Base-by-base conservation (phyloP, 768 basidiomycete genomes). In the Crepidotus variabilis region DNA sequence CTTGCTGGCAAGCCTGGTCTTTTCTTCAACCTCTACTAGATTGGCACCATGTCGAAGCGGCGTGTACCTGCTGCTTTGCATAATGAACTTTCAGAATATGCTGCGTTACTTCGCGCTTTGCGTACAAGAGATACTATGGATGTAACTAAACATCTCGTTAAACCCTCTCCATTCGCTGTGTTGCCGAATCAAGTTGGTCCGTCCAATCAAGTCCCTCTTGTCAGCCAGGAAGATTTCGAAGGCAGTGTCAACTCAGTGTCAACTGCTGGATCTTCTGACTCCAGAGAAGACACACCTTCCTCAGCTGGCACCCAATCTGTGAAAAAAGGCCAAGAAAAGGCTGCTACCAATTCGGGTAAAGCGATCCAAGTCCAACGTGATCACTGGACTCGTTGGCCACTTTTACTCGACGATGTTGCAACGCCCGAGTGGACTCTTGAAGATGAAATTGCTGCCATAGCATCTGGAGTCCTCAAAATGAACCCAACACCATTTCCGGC, bases 301-400 rank as follows among this genome's bases (percentile, higher is more conserved):
- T 43, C 39, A 3, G 13, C 14, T 43, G 5, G 39, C 5, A 53
- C 39, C 32, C 22, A 36, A 6, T 53, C 52, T 10, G 39, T 45
- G 35, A 46, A 39, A 36, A 63, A 53, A 55, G 60, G 52, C 58
- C 65, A 66, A 63, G 59, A 61, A 67, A 64, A 61, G 64, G 63
- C 56, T 60, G 50, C 28, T 34, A 51, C 34, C 57, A 33, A 10
- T 34, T 61, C 43, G 18, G 39, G 39, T 11, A 43, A 43, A 57
- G 64, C 58, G 23, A 57, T 67, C 68, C 61, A 57, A 34, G 56
- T 33, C 16, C 49, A 51, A 65, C 64, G 75, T 21, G 82, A 87
- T 61, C 73, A 72, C 0, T 91, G 88, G 88, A 90, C 89, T 0
- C 75, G 83, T 6, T 92, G 90, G 90, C 90, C 90, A 1, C 78